phyloP scores from a whole-genome alignment of 1,284 basidiomycete species.

The Rhizoctonia solani region DNA sequence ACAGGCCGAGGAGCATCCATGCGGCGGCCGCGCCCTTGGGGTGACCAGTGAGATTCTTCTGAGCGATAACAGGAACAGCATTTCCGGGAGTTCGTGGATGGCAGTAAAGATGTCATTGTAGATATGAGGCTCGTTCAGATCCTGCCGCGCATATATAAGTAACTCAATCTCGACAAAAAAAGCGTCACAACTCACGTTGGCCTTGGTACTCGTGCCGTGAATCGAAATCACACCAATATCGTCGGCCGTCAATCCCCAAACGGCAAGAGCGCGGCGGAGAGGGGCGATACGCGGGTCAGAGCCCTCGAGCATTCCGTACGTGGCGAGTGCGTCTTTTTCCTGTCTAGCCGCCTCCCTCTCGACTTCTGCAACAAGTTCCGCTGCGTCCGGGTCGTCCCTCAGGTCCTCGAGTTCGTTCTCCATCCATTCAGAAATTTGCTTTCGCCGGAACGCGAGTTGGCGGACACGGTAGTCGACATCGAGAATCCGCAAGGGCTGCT shows the following conservation, averaged over 20 bases:
- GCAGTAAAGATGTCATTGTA: conserved; percentile 94
- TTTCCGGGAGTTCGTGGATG: conserved; percentile 91
- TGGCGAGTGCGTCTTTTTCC: conserved; percentile 86
- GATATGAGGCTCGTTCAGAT: conserved; percentile 97
- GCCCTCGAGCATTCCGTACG: conserved; percentile 95
- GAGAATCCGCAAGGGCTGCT: conserved; percentile 75
- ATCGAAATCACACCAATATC: conserved; percentile 89
- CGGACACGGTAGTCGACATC: conserved; percentile 85
- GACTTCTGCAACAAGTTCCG: conserved; percentile 74
- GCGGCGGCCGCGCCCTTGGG: conserved; percentile 97
- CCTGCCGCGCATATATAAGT: conserved; percentile 50
- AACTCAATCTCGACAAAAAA: conserved; percentile 9
- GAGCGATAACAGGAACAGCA: conserved; percentile 94
- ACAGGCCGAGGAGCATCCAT: conserved; percentile 94
- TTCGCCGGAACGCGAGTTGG: conserved; percentile 90
- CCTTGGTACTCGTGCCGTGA: conserved; percentile 94
- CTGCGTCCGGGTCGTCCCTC: conserved; percentile 67
- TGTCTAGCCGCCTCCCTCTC: conserved; percentile 88
- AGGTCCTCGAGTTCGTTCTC: conserved; percentile 84
- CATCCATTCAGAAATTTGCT: conserved; percentile 92
- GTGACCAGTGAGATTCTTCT: conserved; percentile 95
- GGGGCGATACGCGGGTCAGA: conserved; percentile 84
- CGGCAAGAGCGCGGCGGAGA: conserved; percentile 90
- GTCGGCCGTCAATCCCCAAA: conserved; percentile 93
- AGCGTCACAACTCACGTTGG: conserved; percentile 63